These are phyloP conservation scores for Zostera marina DNA, from an alignment of 116 monocot genomes.

Conservation along the genomic window DNA sequence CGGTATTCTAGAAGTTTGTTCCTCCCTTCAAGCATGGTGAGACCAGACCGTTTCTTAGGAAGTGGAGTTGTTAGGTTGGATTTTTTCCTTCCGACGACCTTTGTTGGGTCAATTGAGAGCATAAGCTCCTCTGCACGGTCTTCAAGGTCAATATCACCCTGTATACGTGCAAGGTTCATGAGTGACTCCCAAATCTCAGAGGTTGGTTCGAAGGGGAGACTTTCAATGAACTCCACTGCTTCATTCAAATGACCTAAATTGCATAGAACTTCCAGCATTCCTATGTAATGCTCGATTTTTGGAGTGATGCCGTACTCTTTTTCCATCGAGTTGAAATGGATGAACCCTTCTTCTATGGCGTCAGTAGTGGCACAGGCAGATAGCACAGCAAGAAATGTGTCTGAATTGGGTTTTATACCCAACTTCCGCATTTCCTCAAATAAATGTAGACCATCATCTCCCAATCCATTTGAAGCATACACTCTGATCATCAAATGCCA, in stretches of 20 bases:
- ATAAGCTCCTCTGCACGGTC: conserved; percentile 55
- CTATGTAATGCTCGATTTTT: conserved; percentile 64
- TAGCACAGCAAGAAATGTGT: conserved; percentile 46
- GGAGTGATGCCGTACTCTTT: conserved; percentile 59
- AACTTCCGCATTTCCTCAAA: conserved; percentile 72
- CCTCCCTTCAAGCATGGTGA: conserved; percentile 82
- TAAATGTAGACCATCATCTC: conserved; percentile 63
- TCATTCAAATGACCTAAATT: conserved; percentile 71
- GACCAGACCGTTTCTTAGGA: conserved; percentile 38
- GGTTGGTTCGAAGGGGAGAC: conserved; percentile 50
- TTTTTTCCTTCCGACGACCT: conserved; percentile 8
- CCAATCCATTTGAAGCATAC: conserved; percentile 42
- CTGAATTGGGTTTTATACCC: conserved; percentile 24
- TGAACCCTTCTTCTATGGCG: conserved; percentile 81
- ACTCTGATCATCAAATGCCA: conserved; percentile 81
- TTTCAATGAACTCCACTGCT: conserved; percentile 63
- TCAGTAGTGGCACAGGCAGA: conserved; percentile 58
- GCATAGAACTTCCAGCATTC: conserved; percentile 61
- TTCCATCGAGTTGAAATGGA: conserved; percentile 66
- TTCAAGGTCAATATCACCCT: conserved; percentile 82
- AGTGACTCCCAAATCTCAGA: conserved; percentile 49
- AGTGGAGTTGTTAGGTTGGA: conserved; percentile 41
- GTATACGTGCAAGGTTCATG: conserved; percentile 45
- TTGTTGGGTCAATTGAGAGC: conserved; percentile 40
- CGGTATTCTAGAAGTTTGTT: conserved; percentile 61